These are phyloP conservation scores for Aspergillus sclerotioniger DNA, from an alignment of 495 filamentous ascomycete genomes.

Conservation along the genomic window DNA sequence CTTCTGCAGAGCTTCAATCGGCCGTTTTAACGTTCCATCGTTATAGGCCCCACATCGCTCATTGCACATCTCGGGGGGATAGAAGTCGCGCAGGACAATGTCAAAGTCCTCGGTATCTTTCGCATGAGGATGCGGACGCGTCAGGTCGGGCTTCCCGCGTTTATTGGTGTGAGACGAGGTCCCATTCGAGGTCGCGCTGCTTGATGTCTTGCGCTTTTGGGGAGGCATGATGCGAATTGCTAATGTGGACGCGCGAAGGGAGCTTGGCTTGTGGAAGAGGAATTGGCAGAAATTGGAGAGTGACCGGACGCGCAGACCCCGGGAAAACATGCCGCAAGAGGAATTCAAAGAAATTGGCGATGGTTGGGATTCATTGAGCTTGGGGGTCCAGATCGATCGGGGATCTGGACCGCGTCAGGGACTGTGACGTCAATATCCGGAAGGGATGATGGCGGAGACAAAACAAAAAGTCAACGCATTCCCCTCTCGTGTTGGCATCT, in stretches of 20 bases:
- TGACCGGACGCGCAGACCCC: neutral
- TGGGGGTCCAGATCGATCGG: conserved; percentile 13
- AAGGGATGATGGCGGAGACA: neutral
- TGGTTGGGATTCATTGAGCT: neutral
- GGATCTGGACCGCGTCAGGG: conserved; percentile 18
- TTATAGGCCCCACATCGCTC: conserved; percentile 70
- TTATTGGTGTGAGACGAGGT: conserved; percentile 14
- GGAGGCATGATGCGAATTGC: conserved; percentile 22
- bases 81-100: conserved; percentile 75
- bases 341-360: neutral
- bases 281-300: neutral
- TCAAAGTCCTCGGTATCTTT: conserved; percentile 60
- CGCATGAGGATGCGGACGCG: conserved; percentile 36
- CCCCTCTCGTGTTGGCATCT: no score
- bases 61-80: conserved; percentile 82
- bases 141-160: conserved; percentile 21
- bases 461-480: neutral
- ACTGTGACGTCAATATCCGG: conserved; percentile 24
- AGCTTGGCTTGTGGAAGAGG: neutral
- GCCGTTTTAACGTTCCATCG: conserved; percentile 60
- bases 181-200: conserved; percentile 12
- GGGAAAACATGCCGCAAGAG: neutral
- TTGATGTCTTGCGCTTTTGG: conserved; percentile 31
- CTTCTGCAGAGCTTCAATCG: conserved; percentile 60
- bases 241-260: neutral